Evolutionary conservation across 2,329 filamentous ascomycete species (phyloP).

Genomic region (Exophiala oligosperma): DNA sequence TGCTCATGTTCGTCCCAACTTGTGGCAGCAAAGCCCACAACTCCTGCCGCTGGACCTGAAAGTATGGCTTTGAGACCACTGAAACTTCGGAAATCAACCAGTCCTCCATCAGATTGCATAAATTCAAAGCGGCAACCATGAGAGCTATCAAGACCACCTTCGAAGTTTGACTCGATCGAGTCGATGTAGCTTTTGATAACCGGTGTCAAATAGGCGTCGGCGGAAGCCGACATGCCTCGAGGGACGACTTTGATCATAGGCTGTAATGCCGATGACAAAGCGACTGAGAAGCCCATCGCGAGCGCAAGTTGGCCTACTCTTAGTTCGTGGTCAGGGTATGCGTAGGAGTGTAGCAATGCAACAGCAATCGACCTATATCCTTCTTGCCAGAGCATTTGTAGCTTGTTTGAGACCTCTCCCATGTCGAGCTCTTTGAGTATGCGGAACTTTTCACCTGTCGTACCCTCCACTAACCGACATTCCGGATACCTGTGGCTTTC

Average conservation of each 20-base stretch:
- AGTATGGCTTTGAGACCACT: slow-evolving; percentile 82
- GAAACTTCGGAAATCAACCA: slow-evolving; percentile 53
- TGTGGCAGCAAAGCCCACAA: slow-evolving; percentile 60
- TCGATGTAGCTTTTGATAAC: slow-evolving; percentile 73
- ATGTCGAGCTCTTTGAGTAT: slow-evolving; percentile 61
- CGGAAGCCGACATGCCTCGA: slow-evolving; percentile 73
- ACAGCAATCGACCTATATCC: slow-evolving; percentile 7
- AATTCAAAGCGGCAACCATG: slow-evolving; percentile 83
- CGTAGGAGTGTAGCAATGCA: slow-evolving; percentile 72
- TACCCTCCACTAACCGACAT: slow-evolving; percentile 42
- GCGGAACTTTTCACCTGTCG: slow-evolving; percentile 40
- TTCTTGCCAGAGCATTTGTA: slow-evolving; percentile 52
- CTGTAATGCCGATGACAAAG: slow-evolving; percentile 76
- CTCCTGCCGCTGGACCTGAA: slow-evolving; percentile 87
- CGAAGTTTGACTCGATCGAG: slow-evolving; percentile 35
- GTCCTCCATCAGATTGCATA: slow-evolving; percentile 82
- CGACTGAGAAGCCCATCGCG: slow-evolving; percentile 79
- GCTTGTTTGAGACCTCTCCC: slow-evolving; percentile 57
- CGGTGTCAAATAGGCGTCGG: slow-evolving; percentile 76
- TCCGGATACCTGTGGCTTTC: slow-evolving; percentile 1
- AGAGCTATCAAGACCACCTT: slow-evolving; percentile 68
- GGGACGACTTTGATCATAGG: slow-evolving; percentile 82
- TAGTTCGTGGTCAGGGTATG: slow-evolving; percentile 81
- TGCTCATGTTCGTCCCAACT: slow-evolving; percentile 75
- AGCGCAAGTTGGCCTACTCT: slow-evolving; percentile 72